These are phyloP conservation scores for Clonostachys byssicola DNA, from an alignment of 2,329 filamentous ascomycete genomes.

Conservation along the genomic window DNA sequence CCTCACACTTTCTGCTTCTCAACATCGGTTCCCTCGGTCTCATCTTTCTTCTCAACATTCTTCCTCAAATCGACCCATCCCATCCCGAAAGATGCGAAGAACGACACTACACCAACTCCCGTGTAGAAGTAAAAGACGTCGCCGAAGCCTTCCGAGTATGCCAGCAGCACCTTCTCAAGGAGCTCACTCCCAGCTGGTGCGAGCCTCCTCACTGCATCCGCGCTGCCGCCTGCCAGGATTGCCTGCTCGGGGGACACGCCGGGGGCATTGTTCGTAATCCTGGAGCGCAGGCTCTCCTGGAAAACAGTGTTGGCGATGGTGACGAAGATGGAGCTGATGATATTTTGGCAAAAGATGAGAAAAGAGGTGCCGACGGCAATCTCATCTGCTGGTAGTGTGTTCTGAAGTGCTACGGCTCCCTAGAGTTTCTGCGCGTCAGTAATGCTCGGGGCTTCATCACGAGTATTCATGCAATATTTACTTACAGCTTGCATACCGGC, in stretches of 20 bases:
- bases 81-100: constrained; percentile 7
- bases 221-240: constrained; percentile 31
- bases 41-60: background rate
- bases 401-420: constrained; percentile 6
- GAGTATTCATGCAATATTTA: no score
- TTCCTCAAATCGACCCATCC: constrained; percentile 9
- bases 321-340: constrained; percentile 37
- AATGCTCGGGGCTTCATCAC: no score
- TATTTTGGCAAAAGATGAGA: constrained; percentile 29
- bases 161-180: constrained; percentile 1
- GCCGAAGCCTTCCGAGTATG: constrained; percentile 4
- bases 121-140: constrained; percentile 6
- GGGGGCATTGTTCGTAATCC: constrained; percentile 2
- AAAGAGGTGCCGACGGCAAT: constrained; percentile 5
- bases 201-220: constrained; percentile 31
- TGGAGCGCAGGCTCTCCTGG: background rate
- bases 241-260: constrained; percentile 3
- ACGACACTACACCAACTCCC: constrained; percentile 1
- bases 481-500: constrained; percentile 26
- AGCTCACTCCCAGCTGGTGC: constrained; percentile 21
- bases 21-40: no score
- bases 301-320: constrained; percentile 15
- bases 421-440: background rate
- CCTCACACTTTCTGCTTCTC: no score
- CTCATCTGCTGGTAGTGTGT: constrained; percentile 1